A percentile compares a stretch with the other conserved stretches of the same genome.
Conservation (phyloP, 768 basidiomycete species). For the Lactifluus echinatus region DNA sequence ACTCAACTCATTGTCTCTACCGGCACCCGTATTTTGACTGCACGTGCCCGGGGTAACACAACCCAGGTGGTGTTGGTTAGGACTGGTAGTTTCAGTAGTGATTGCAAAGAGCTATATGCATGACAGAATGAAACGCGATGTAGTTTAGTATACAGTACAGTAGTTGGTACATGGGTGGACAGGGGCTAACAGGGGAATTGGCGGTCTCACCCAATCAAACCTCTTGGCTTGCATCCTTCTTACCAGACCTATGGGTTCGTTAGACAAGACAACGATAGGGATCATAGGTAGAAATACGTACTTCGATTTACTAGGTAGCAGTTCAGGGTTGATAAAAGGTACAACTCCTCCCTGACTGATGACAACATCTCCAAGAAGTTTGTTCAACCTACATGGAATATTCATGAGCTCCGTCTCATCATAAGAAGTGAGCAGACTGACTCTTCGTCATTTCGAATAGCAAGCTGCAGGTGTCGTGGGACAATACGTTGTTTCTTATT, state of each 20-base stretch:
- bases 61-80: no score
- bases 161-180: slow-evolving; percentile 4
- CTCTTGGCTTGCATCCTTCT: slow-evolving; percentile 39
- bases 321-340: slow-evolving; percentile 50
- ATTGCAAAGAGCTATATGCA: not conserved
- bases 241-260: slow-evolving; percentile 29
- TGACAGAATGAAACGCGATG: not conserved
- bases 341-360: slow-evolving; percentile 87
- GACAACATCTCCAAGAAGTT: slow-evolving; percentile 75
- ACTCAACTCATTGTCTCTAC: no score
- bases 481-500: slow-evolving; percentile 96
- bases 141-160: slow-evolving; percentile 13
- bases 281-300: not conserved
- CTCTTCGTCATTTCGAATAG: slow-evolving; percentile 74
- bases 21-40: no score
- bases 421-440: not conserved
- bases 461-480: slow-evolving; percentile 87
- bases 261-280: not conserved
- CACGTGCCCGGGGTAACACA: no score
- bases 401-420: slow-evolving; percentile 39
- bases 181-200: not conserved
- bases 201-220: slow-evolving; percentile 30
- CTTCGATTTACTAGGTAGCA: slow-evolving; percentile 40
- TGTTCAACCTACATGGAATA: slow-evolving; percentile 45
- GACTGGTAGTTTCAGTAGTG: not conserved